Percentiles rank a stretch among this genome's conserved stretches.
Evolutionary conservation across 176 grass and related monocot genomes (phyloP).

Genomic region (Pontederia crassipes): DNA sequence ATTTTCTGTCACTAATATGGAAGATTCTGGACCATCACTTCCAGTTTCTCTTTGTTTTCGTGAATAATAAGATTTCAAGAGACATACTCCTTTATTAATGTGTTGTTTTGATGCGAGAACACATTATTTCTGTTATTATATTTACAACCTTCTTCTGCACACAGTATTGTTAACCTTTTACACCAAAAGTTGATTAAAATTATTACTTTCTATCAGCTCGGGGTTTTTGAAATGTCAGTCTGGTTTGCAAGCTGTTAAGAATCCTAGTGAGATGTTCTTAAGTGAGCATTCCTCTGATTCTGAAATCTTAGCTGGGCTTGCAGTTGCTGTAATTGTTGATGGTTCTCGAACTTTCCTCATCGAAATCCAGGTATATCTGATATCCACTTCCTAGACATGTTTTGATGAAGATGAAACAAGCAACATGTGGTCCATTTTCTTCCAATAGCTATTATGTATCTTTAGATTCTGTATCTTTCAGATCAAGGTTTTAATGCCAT

Average conservation of each 20-base stretch:
- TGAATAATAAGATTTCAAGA: too few relatives aligned
- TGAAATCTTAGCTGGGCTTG: slow-evolving; percentile 77
- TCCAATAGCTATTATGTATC: not conserved
- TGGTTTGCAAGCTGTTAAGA: slow-evolving; percentile 75
- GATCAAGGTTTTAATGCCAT: too few relatives aligned
- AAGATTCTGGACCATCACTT: too few relatives aligned
- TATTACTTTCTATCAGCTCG: slow-evolving; percentile 49
- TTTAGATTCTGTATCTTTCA: too few relatives aligned
- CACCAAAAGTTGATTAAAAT: not conserved
- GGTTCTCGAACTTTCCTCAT: slow-evolving; percentile 74
- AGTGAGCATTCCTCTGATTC: slow-evolving; percentile 64
- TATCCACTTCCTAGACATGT: not conserved
- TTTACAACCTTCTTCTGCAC: not conserved
- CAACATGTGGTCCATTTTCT: slow-evolving; percentile 14
- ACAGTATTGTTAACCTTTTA: not conserved
- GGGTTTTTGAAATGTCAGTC: slow-evolving; percentile 90
- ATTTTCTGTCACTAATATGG: too few relatives aligned
- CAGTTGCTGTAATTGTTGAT: slow-evolving; percentile 80
- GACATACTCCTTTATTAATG: too few relatives aligned
- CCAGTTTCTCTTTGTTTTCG: too few relatives aligned
- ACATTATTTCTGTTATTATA: not conserved
- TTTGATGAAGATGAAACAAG: not conserved
- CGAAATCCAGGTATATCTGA: slow-evolving; percentile 83
- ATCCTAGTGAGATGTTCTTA: slow-evolving; percentile 89
- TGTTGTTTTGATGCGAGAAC: too few relatives aligned